A percentile compares a stretch with the other conserved stretches of the same genome.
phyloP scores from a whole-genome alignment of 306 rosid genomes.

The Senna siamea region DNA sequence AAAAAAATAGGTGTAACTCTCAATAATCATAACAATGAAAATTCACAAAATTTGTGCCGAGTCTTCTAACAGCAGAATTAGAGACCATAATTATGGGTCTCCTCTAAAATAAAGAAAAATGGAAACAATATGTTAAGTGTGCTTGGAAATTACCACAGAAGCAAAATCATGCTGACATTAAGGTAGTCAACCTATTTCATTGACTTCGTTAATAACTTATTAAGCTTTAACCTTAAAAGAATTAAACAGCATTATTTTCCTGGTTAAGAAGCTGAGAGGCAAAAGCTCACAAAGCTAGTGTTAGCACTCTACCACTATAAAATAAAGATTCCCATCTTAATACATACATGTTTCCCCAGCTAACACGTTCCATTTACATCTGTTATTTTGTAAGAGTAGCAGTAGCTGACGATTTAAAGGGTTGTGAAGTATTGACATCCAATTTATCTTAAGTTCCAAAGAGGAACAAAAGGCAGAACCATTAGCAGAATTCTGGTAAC shows the following conservation, averaged over 20 bases:
- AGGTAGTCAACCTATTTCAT: constrained; percentile 33
- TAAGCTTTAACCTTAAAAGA: constrained; percentile 31
- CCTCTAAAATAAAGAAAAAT: neutral
- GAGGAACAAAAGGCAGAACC: constrained; percentile 36
- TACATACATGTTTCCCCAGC: constrained; percentile 38
- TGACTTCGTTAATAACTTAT: constrained; percentile 20
- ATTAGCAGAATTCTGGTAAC: constrained; percentile 41
- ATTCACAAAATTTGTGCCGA: too few species aligned
- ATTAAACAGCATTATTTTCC: constrained; percentile 12
- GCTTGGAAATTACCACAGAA: constrained; percentile 27
- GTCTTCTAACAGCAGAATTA: too few species aligned
- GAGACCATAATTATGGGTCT: too few species aligned
- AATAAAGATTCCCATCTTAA: constrained; percentile 33
- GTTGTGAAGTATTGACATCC: constrained; percentile 36
- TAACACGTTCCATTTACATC: constrained; percentile 33
- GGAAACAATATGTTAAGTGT: constrained; percentile 23
- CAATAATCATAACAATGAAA: constrained; percentile 31
- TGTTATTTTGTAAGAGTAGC: constrained; percentile 27
- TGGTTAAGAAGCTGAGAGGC: constrained; percentile 6
- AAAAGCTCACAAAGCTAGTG: constrained; percentile 32
- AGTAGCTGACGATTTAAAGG: constrained; percentile 10
- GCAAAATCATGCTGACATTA: constrained; percentile 13
- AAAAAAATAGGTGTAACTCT: constrained; percentile 3
- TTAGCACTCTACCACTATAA: constrained; percentile 38
- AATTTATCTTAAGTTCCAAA: constrained; percentile 36